These are phyloP conservation scores for Beta vulgaris DNA, from an alignment of 148 eudicot species.

Conservation along the genomic window DNA sequence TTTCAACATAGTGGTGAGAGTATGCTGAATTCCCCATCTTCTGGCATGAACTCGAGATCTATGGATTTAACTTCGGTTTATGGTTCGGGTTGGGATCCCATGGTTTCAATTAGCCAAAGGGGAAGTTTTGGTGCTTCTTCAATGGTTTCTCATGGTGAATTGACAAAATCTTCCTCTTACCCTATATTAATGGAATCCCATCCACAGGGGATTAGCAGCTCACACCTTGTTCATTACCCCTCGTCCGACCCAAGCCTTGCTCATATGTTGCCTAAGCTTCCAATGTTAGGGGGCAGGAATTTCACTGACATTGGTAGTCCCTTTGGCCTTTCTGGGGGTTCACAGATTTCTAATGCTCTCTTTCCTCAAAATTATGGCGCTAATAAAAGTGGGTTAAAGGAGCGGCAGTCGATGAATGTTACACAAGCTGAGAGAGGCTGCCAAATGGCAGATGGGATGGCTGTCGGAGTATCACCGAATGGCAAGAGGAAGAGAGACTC, in stretches of 20 bases:
- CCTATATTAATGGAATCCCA: slow-evolving; percentile 36
- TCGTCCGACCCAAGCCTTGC: slow-evolving; percentile 54
- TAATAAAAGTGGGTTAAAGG: slow-evolving; percentile 25
- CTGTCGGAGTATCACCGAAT: slow-evolving; percentile 42
- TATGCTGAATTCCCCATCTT: slow-evolving; percentile 47
- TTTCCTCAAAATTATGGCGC: slow-evolving; percentile 25
- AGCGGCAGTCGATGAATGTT: slow-evolving; percentile 21
- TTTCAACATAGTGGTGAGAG: slow-evolving; percentile 43
- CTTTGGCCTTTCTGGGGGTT: slow-evolving; percentile 48
- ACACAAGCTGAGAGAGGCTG: slow-evolving; percentile 35
- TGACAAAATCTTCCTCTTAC: slow-evolving; percentile 39
- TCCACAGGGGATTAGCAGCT: slow-evolving; percentile 32
- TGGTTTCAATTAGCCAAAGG: slow-evolving; percentile 50
- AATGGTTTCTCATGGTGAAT: slow-evolving; percentile 44
- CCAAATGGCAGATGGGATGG: slow-evolving; percentile 41
- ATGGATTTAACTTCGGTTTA: slow-evolving; percentile 36
- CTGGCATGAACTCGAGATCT: slow-evolving; percentile 42
- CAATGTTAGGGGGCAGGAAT: slow-evolving; percentile 58
- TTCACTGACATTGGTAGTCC: slow-evolving; percentile 61
- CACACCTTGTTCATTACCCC: slow-evolving; percentile 46
- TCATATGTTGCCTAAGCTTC: slow-evolving; percentile 57
- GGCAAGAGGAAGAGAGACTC: slow-evolving; percentile 62
- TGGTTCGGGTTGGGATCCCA: slow-evolving; percentile 72
- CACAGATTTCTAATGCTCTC: slow-evolving; percentile 30
- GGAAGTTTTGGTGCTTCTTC: slow-evolving; percentile 54